These are phyloP conservation scores for Termitomyces sp. DNA, from an alignment of 768 basidiomycete genomes.

Conservation along the genomic window DNA sequence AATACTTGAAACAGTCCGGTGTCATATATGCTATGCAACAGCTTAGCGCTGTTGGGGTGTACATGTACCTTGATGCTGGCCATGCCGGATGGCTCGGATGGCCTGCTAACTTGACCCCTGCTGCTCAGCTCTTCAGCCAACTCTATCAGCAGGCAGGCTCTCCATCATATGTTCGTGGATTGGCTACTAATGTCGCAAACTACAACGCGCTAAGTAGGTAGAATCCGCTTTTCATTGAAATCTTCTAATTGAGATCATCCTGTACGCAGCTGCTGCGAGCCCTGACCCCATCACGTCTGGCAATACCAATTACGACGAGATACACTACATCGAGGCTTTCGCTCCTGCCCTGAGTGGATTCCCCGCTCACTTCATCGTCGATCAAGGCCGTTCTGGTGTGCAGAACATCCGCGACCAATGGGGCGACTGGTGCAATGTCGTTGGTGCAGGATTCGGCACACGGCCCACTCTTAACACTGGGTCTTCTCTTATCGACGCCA, in stretches of 20 bases:
- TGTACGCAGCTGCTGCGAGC: constrained; percentile 31
- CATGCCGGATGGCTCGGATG: constrained; percentile 67
- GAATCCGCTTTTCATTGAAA: neutral
- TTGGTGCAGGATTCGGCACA: constrained; percentile 56
- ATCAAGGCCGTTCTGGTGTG: constrained; percentile 59
- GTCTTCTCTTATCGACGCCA: constrained; percentile 47
- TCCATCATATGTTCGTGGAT: constrained; percentile 50
- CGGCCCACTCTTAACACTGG: constrained; percentile 54
- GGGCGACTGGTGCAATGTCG: constrained; percentile 71
- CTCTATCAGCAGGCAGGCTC: constrained; percentile 47
- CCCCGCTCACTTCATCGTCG: constrained; percentile 60
- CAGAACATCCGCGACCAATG: constrained; percentile 56
- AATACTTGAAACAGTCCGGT: constrained; percentile 25
- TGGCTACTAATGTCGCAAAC: constrained; percentile 55
- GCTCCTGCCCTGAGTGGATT: constrained; percentile 44
- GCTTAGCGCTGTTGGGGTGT: constrained; percentile 49
- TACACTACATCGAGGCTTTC: constrained; percentile 53
- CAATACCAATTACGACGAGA: constrained; percentile 57
- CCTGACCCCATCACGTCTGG: constrained; percentile 60
- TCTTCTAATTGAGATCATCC: constrained; percentile 19
- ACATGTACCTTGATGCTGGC: constrained; percentile 59
- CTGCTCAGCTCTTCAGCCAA: constrained; percentile 47
- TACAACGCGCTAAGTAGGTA: constrained; percentile 34
- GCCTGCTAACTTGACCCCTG: constrained; percentile 57
- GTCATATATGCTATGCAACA: constrained; percentile 53